These are phyloP conservation scores for Penicillium steckii DNA, from an alignment of 495 filamentous ascomycete species.

Conservation along the genomic window DNA sequence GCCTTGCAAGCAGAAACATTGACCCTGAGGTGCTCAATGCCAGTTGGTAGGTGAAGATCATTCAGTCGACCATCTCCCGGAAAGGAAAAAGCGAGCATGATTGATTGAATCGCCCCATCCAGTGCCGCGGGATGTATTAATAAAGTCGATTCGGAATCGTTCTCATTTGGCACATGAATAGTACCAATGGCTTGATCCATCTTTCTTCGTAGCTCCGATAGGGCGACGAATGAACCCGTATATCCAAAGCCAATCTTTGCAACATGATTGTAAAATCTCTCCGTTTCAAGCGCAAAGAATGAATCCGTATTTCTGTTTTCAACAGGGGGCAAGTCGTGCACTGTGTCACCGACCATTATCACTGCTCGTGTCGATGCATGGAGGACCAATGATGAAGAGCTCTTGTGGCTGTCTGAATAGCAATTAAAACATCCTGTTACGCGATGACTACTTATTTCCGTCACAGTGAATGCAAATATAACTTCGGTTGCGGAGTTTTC, in stretches of 20 bases:
- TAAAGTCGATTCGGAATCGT: conserved; percentile 1
- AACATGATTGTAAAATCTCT: conserved; percentile 43
- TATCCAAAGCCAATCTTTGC: conserved; percentile 32
- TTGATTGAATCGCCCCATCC: conserved; percentile 41
- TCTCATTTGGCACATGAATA: conserved; percentile 5
- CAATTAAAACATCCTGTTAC: conserved; percentile 17
- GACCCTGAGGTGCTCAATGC: conserved; percentile 44
- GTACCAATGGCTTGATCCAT: conserved; percentile 22
- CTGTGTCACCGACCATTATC: conserved; percentile 9
- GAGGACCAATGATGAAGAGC: conserved; percentile 14
- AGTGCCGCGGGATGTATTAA: conserved; percentile 39
- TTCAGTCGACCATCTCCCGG: conserved; percentile 32
- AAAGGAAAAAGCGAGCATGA: conserved; percentile 38
- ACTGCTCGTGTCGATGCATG: conserved; percentile 20
- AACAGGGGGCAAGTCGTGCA: conserved; percentile 12
- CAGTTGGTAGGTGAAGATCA: conserved; percentile 22
- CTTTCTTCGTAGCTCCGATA: conserved; percentile 22
- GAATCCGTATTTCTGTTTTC: not conserved
- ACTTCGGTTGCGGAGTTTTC: conserved; percentile 45
- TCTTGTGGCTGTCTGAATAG: conserved; percentile 19
- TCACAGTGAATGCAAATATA: conserved; percentile 33
- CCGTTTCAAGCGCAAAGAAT: conserved; percentile 32
- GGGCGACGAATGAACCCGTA: conserved; percentile 25
- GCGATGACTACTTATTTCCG: not conserved
- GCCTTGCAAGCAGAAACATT: conserved; percentile 18